These are phyloP conservation scores for Elongisporangium undulatum DNA, from an alignment of 352 stramenopile species.

Conservation along the genomic window DNA sequence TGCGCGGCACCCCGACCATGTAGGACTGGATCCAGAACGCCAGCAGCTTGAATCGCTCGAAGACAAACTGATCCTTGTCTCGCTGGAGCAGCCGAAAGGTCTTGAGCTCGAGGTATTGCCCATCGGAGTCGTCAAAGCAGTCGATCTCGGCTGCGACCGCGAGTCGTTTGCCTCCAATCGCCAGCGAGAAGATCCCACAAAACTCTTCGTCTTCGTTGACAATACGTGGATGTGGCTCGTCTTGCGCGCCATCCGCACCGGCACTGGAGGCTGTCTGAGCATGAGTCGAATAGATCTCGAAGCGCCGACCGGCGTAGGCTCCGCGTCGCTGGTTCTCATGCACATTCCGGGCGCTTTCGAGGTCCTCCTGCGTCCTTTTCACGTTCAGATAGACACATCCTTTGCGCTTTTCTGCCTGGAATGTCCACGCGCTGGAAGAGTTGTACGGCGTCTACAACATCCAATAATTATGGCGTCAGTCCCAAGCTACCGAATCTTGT, in stretches of 20 bases:
- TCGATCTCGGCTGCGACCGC: constrained; percentile 67
- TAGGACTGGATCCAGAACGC: constrained; percentile 87
- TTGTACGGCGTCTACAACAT: constrained; percentile 68
- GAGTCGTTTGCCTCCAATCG: constrained; percentile 41
- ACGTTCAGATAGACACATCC: constrained; percentile 68
- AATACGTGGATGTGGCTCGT: constrained; percentile 2
- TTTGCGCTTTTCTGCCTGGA: constrained; percentile 45
- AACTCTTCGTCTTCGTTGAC: constrained; percentile 70
- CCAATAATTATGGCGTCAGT: constrained; percentile 4
- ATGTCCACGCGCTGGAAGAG: constrained; percentile 61
- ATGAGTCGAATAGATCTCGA: constrained; percentile 58
- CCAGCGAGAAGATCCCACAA: constrained; percentile 60
- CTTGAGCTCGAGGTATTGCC: constrained; percentile 67
- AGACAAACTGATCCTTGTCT: constrained; percentile 65
- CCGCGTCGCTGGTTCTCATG: constrained; percentile 48
- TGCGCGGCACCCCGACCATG: constrained; percentile 59
- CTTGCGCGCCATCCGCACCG: constrained; percentile 2
- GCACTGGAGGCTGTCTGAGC: constrained; percentile 1
- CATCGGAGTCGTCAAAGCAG: constrained; percentile 29
- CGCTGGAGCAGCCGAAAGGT: constrained; percentile 50
- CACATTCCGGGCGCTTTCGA: constrained; percentile 32
- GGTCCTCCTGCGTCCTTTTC: constrained; percentile 35
- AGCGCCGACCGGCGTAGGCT: constrained; percentile 65
- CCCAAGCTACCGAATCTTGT: background rate
- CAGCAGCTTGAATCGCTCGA: constrained; percentile 76